Conservation (phyloP, 768 basidiomycete species). For the Clitopilus passeckerianus region DNA sequence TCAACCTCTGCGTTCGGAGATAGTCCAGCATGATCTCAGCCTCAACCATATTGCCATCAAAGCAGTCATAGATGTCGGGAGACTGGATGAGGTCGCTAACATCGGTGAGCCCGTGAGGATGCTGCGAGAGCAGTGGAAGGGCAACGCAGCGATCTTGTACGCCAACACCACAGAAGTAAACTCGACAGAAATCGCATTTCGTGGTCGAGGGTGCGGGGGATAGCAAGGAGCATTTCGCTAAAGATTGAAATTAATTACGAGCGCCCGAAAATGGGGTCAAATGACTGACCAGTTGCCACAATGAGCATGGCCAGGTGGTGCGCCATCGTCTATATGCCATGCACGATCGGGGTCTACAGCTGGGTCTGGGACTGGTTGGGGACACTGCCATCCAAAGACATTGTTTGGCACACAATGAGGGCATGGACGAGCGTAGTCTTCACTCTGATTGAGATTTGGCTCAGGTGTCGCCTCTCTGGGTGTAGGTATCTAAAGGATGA, state of each 20-base stretch:
- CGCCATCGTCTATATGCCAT: slow-evolving; percentile 73
- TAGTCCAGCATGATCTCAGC: slow-evolving; percentile 86
- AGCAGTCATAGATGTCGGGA: slow-evolving; percentile 74
- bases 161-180: slow-evolving; percentile 78
- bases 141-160: slow-evolving; percentile 73
- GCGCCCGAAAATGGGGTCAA: not conserved
- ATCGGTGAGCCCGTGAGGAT: slow-evolving; percentile 65
- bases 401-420: slow-evolving; percentile 73
- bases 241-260: not conserved
- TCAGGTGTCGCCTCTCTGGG: slow-evolving; percentile 77
- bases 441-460: slow-evolving; percentile 58
- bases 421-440: slow-evolving; percentile 71
- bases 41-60: slow-evolving; percentile 72
- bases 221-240: slow-evolving; percentile 75
- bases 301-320: slow-evolving; percentile 73
- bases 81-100: slow-evolving; percentile 76
- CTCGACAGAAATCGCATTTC: slow-evolving; percentile 79
- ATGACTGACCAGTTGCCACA: slow-evolving; percentile 74
- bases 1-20: slow-evolving; percentile 53
- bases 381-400: slow-evolving; percentile 74
- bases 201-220: slow-evolving; percentile 73
- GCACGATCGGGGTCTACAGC: slow-evolving; percentile 62
- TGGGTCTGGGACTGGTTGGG: slow-evolving; percentile 76
- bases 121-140: slow-evolving; percentile 47
- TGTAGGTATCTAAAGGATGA: slow-evolving; percentile 53